phyloP scores from a whole-genome alignment of 768 basidiomycete species.

The Leccinum uliginosum region DNA sequence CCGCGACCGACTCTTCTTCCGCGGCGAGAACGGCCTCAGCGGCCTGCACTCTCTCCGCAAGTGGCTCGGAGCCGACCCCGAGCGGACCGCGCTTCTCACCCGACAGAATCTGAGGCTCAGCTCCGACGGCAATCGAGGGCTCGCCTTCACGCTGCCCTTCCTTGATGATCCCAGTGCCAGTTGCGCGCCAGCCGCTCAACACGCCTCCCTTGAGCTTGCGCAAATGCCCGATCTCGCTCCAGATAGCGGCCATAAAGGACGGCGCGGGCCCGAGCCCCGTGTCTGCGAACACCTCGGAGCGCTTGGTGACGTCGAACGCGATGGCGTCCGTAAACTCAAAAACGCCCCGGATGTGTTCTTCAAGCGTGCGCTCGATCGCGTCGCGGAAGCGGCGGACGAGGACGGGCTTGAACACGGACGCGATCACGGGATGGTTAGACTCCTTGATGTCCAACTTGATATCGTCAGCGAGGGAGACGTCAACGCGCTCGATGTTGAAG shows the following conservation, averaged over 20 bases:
- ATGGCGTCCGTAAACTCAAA: constrained; percentile 54
- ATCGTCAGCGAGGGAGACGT: constrained; percentile 53
- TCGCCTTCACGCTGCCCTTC: constrained; percentile 36
- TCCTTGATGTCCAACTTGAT: constrained; percentile 51
- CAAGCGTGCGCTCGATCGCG: constrained; percentile 56
- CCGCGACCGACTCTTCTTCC: constrained; percentile 20
- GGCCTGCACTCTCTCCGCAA: constrained; percentile 11
- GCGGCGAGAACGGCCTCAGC: not conserved
- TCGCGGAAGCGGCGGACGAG: constrained; percentile 52
- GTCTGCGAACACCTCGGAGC: constrained; percentile 63
- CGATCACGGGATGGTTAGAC: constrained; percentile 59
- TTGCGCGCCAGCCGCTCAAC: constrained; percentile 46
- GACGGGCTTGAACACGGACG: constrained; percentile 60
- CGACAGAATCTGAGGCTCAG: constrained; percentile 67
- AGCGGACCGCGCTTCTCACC: constrained; percentile 67
- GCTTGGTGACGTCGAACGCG: constrained; percentile 53
- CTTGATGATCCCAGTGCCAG: constrained; percentile 61
- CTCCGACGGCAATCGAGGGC: constrained; percentile 58
- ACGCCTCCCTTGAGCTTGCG: constrained; percentile 33
- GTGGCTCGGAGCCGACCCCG: constrained; percentile 45
- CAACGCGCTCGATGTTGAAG: constrained; percentile 53
- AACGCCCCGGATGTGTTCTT: constrained; percentile 46
- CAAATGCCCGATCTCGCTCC: constrained; percentile 67
- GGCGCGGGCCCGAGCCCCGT: constrained; percentile 50
- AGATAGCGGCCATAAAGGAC: constrained; percentile 53